A percentile compares a stretch with the other conserved stretches of the same genome.
Evolutionary conservation across 148 eudicot species (phyloP).

Genomic region (Hydrangea macrophylla): DNA sequence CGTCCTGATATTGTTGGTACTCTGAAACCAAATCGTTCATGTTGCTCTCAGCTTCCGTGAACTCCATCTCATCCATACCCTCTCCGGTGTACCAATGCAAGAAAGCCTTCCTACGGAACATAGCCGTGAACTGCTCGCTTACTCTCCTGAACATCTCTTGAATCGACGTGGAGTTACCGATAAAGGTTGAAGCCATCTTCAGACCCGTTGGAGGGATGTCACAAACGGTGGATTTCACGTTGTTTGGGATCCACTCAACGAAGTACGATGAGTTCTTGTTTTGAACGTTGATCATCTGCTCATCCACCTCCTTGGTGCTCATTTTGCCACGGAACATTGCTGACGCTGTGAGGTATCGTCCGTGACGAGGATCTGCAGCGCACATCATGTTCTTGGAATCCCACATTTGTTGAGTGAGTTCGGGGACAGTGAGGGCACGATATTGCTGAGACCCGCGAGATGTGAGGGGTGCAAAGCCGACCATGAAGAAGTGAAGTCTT

Average conservation of each 20-base stretch:
- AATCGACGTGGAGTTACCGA: conserved; percentile 52
- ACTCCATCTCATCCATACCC: conserved; percentile 57
- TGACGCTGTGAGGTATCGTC: conserved; percentile 52
- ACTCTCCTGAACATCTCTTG: conserved; percentile 61
- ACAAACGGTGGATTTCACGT: conserved; percentile 55
- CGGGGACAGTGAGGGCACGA: conserved; percentile 62
- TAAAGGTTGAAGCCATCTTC: conserved; percentile 50
- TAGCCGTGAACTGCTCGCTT: conserved; percentile 55
- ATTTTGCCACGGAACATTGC: conserved; percentile 64
- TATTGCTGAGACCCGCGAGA: conserved; percentile 62
- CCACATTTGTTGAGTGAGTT: conserved; percentile 77
- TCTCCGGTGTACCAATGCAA: conserved; percentile 62
- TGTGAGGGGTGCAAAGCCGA: conserved; percentile 52
- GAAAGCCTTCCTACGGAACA: conserved; percentile 59
- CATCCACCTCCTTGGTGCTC: conserved; percentile 60
- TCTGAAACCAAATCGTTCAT: conserved; percentile 56
- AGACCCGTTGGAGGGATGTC: conserved; percentile 54
- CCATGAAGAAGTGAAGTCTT: conserved; percentile 58
- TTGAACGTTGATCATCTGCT: conserved; percentile 54
- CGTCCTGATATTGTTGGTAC: conserved; percentile 61
- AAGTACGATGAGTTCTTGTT: conserved; percentile 58
- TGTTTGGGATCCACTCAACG: conserved; percentile 61
- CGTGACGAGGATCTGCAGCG: conserved; percentile 65
- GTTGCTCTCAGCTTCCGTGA: conserved; percentile 56
- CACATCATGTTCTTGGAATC: conserved; percentile 79